phyloP scores from a whole-genome alignment of 176 grass and related monocot species.

The Bromus sterilis region DNA sequence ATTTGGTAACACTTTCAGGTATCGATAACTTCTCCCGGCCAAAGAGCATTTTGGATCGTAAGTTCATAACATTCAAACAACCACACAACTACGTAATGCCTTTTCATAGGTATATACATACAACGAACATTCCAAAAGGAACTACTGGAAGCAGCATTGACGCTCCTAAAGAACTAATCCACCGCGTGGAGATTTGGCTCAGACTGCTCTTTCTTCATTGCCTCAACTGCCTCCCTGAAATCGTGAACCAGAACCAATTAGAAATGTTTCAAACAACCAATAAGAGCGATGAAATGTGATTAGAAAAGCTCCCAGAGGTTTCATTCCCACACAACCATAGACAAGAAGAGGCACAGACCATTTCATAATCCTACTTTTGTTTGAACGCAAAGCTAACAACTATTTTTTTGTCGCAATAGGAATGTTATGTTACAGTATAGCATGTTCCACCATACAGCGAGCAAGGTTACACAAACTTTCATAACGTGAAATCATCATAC shows the following conservation, averaged over 20 bases:
- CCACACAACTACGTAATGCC: neutral
- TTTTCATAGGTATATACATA: neutral
- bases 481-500: neutral
- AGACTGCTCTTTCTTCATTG: constrained; percentile 4
- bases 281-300: neutral
- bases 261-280: neutral
- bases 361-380: neutral
- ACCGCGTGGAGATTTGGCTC: neutral
- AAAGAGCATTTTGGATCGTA: neutral
- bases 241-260: neutral
- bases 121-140: neutral
- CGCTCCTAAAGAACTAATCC: neutral
- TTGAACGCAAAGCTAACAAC: neutral
- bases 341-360: neutral
- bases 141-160: neutral
- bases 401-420: neutral
- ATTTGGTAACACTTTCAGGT: neutral
- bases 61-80: neutral
- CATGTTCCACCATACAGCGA: neutral
- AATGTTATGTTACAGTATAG: neutral
- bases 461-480: neutral
- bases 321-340: neutral
- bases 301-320: neutral
- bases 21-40: neutral
- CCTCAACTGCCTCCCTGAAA: neutral